Evolutionary conservation across 2,329 filamentous ascomycete genomes (phyloP).

Genomic region (Exserohilum rostratum): DNA sequence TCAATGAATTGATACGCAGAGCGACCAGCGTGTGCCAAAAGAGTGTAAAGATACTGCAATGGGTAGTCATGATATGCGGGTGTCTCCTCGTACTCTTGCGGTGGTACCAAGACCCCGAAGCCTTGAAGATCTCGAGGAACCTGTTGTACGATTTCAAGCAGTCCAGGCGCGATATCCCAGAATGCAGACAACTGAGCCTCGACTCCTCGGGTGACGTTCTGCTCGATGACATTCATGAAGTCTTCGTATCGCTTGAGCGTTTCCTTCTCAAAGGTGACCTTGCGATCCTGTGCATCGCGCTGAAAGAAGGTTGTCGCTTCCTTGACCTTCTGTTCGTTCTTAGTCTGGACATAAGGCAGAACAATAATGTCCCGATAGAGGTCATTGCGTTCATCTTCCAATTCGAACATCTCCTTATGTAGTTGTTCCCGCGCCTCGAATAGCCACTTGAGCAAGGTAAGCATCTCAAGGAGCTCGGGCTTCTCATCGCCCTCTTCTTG

Average conservation of each 20-base stretch:
- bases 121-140: constrained; percentile 66
- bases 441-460: constrained; percentile 95
- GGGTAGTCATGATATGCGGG: constrained; percentile 80
- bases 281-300: constrained; percentile 75
- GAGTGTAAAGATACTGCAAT: constrained; percentile 85
- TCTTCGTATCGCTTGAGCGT: constrained; percentile 74
- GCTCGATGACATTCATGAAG: constrained; percentile 79
- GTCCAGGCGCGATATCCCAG: constrained; percentile 92
- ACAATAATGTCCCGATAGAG: constrained; percentile 85
- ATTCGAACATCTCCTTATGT: constrained; percentile 82
- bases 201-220: constrained; percentile 84
- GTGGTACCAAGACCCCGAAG: constrained; percentile 79
- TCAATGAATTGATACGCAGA: constrained; percentile 97
- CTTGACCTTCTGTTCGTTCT: constrained; percentile 78
- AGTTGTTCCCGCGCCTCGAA: constrained; percentile 92
- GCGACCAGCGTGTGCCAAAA: constrained; percentile 87
- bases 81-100: constrained; percentile 82
- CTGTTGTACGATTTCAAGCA: constrained; percentile 78
- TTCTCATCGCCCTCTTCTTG: constrained; percentile 96
- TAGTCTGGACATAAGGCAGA: constrained; percentile 74
- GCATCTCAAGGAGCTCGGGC: constrained; percentile 90
- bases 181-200: constrained; percentile 92
- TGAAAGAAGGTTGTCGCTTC: constrained; percentile 83
- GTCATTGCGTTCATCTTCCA: constrained; percentile 83
- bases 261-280: constrained; percentile 72